Percentiles rank a stretch among this genome's conserved stretches.
Conservation (phyloP, 1,139 yeast genomes). For the Lodderomyces parapsilosis region DNA sequence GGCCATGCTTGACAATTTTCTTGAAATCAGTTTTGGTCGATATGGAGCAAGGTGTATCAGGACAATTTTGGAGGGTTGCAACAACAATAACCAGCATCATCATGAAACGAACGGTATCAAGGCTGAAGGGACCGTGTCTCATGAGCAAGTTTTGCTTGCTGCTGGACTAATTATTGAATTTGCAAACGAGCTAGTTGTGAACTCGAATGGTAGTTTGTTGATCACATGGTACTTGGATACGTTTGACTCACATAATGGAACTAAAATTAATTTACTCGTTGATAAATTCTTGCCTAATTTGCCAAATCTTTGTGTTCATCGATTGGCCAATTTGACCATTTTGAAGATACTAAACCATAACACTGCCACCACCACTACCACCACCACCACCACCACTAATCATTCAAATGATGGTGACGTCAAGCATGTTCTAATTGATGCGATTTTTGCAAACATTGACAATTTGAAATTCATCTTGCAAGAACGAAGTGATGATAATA, state of each 20-base stretch:
- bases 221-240: constrained; percentile 96
- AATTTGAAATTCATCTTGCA: constrained; percentile 20
- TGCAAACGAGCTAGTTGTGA: constrained; percentile 77
- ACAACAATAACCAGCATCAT: constrained; percentile 15
- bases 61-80: constrained; percentile 79
- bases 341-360: constrained; percentile 75
- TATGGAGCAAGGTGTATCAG: constrained; percentile 95
- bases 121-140: constrained; percentile 24
- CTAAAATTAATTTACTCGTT: constrained; percentile 32
- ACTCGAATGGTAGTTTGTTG: constrained; percentile 84
- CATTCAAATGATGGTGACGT: constrained; percentile 52
- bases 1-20: constrained; percentile 72
- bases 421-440: constrained; percentile 59
- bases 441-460: constrained; percentile 57
- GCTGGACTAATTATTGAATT: constrained; percentile 78
- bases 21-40: constrained; percentile 82
- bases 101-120: constrained; percentile 9
- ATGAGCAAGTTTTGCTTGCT: constrained; percentile 71
- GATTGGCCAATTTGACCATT: constrained; percentile 80
- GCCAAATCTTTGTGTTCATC: constrained; percentile 72
- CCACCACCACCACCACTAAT: no score
- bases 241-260: constrained; percentile 57
- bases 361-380: no score
- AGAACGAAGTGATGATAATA: constrained; percentile 17
- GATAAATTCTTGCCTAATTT: constrained; percentile 62